Evolutionary conservation across 352 stramenopile genomes (phyloP).

Genomic region (Phytophthora chlamydospora): DNA sequence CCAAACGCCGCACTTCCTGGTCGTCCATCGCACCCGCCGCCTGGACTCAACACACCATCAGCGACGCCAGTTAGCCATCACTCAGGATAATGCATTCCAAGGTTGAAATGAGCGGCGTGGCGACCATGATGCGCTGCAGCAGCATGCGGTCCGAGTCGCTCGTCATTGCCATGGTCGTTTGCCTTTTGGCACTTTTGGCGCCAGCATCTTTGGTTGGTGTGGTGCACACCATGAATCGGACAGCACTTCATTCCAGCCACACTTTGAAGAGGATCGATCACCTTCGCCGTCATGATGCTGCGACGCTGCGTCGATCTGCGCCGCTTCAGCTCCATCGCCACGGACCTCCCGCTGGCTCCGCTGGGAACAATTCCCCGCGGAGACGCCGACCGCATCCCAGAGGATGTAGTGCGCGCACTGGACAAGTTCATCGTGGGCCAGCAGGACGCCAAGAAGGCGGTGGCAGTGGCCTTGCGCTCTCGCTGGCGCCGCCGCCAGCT

Average conservation of each 20-base stretch:
- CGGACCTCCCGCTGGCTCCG: constrained; percentile 21
- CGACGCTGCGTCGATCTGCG: constrained; percentile 24
- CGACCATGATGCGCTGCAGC: constrained; percentile 77
- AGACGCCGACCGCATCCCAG: constrained; percentile 72
- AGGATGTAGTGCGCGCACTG: constrained; percentile 93
- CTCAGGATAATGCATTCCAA: background rate
- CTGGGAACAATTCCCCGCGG: constrained; percentile 8
- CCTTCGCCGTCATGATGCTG: constrained; percentile 18
- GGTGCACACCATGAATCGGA: constrained; percentile 8
- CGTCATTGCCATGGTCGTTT: constrained; percentile 43
- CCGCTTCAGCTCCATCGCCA: constrained; percentile 30
- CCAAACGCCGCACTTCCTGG: constrained; percentile 56
- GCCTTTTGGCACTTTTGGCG: too few relatives aligned
- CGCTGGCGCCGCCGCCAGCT: constrained; percentile 96
- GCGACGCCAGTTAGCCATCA: background rate
- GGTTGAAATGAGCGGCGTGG: background rate
- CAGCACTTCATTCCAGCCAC: constrained; percentile 7
- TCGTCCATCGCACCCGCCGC: constrained; percentile 74
- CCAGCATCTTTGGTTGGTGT: constrained; percentile 3
- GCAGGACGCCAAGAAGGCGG: constrained; percentile 96
- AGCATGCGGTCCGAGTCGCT: constrained; percentile 78
- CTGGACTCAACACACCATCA: constrained; percentile 28
- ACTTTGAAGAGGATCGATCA: constrained; percentile 18
- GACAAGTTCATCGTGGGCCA: constrained; percentile 98
- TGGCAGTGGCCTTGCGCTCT: constrained; percentile 98